Evolutionary conservation across 805 yeast species (phyloP), one percentile per base, ranked within the genome.

Genomic region (Candida tammaniensis): DNA sequence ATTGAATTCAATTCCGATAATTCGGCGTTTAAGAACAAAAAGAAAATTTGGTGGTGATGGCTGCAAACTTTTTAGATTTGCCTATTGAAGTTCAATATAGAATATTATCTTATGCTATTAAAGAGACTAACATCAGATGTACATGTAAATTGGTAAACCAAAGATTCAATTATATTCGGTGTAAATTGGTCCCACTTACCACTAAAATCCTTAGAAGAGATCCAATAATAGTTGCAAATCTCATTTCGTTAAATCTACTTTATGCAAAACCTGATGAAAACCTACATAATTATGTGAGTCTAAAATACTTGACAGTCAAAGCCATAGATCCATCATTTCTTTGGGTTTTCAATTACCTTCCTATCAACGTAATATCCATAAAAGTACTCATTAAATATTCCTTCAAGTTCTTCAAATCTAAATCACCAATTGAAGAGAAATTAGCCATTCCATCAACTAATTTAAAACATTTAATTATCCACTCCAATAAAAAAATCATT

Each of bases 61-160:
- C 24, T 23, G 17, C 24, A 20, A 27, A 33, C 17, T 19, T 36
- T n/a, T 3, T 17, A 5, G 23, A 27, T 4, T 23, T 36, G 4
- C 19, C 36, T n/a, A 13, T 8, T 7, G 36, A 36, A 17, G 24
- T 36, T 11, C 29, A n/a, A 16, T 19, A 17, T 17, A 17, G 33
- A 15, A 31, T 36, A 4, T 17, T 35, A 9, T 25, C 3, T 15
- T 27, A 33, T 18, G 15, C 17, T 4, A 26, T 26, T 7, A 26
- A 26, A 14, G 13, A 4, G 5, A 11, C 4, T 15, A 16, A 16
- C 17, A 26, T 26, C 12, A 26, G 11, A 16, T 17, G 7, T 28
- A 28, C 31, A 13, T 28, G 31, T 18, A 28, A 7, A 17, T 12
- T n/a, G 10, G 17, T 28, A 12, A 12, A 28, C 14, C 10, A 15